Evolutionary conservation across 306 rosid species (phyloP).

Genomic region (Hippophae tibetana): DNA sequence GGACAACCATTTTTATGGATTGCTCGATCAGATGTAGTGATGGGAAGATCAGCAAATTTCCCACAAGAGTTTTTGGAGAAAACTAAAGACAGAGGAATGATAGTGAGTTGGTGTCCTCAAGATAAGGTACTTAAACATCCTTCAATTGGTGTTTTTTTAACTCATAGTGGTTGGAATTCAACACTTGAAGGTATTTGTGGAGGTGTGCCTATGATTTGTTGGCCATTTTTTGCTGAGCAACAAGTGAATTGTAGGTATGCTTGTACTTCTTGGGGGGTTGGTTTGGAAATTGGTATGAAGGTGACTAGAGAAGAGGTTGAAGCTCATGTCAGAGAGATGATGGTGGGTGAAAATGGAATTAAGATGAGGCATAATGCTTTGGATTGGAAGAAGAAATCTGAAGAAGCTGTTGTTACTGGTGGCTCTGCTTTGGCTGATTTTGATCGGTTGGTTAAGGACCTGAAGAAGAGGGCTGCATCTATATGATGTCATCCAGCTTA

Average conservation of each 20-base stretch:
- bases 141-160: constrained; percentile 6
- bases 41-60: background rate
- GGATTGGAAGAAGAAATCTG: constrained; percentile 20
- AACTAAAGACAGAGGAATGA: constrained; percentile 4
- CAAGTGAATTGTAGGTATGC: constrained; percentile 17
- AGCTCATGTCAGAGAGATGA: constrained; percentile 10
- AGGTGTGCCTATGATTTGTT: constrained; percentile 12
- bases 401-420: constrained; percentile 1
- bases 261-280: constrained; percentile 14
- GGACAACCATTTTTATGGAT: constrained; percentile 13
- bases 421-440: constrained; percentile 4
- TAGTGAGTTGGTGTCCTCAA: constrained; percentile 12
- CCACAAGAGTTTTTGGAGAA: background rate
- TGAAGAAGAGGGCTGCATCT: background rate
- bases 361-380: constrained; percentile 5
- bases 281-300: constrained; percentile 6
- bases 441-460: constrained; percentile 3
- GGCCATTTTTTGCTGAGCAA: constrained; percentile 17
- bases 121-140: constrained; percentile 11
- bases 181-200: constrained; percentile 14
- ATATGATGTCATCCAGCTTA: background rate
- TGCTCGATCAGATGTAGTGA: constrained; percentile 2
- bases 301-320: constrained; percentile 6
- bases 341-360: constrained; percentile 12
- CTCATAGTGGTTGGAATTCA: constrained; percentile 18